phyloP scores from a whole-genome alignment of 2,329 filamentous ascomycete species.

The Septoria petroselini region DNA sequence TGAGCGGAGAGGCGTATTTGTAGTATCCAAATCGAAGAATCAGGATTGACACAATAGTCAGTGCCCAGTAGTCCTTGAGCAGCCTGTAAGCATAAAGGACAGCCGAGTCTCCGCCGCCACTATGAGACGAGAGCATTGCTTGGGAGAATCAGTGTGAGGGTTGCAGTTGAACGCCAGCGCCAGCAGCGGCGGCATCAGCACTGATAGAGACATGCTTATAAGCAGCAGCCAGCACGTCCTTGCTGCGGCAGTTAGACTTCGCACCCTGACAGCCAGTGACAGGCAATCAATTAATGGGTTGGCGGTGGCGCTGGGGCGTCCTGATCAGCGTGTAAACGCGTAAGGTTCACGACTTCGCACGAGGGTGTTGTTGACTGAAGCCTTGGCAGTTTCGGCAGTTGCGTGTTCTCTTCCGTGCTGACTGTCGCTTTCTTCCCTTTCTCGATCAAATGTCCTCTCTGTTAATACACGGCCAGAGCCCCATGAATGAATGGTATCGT shows the following conservation, averaged over 20 bases:
- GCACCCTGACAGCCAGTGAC: background rate
- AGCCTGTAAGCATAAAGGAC: conserved; percentile 22
- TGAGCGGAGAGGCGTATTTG: conserved; percentile 31
- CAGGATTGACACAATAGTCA: conserved; percentile 27
- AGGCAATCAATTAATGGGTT: background rate
- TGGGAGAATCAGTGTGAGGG: too few species aligned
- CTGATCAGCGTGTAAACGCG: background rate
- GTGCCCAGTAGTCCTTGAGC: conserved; percentile 24
- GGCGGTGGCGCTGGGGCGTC: background rate
- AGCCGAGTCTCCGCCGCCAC: conserved; percentile 1
- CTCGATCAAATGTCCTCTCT: too few species aligned
- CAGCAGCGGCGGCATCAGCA: too few species aligned
- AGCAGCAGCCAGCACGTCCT: too few species aligned
- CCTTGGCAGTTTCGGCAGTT: conserved; percentile 1
- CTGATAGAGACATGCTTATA: too few species aligned
- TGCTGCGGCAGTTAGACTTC: background rate
- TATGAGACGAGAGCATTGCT: too few species aligned
- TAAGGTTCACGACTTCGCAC: background rate
- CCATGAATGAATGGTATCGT: too few species aligned
- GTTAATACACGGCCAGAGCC: too few species aligned
- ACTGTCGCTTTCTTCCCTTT: too few species aligned
- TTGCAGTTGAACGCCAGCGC: too few species aligned
- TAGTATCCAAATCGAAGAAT: conserved; percentile 35
- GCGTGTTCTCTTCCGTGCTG: too few species aligned
- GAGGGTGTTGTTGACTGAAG: background rate